Conservation (phyloP, 2,329 filamentous ascomycete species). For the Sclerotinia sclerotiorum region DNA sequence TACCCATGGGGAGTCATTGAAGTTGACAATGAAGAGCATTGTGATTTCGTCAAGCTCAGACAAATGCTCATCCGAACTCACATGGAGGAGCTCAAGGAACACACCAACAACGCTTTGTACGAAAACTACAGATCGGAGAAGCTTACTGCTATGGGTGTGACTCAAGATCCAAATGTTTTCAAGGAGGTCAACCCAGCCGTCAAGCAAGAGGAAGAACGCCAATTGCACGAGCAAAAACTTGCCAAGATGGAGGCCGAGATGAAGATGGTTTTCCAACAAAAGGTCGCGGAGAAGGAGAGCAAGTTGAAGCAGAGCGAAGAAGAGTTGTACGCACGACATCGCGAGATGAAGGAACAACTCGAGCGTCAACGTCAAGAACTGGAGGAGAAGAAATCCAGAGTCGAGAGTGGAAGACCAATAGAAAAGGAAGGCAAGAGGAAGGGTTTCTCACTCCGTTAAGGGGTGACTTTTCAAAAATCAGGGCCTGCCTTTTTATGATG, state of each 20-base stretch:
- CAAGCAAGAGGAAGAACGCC: conserved; percentile 99
- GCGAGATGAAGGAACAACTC: conserved; percentile 99
- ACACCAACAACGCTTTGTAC: conserved; percentile 98
- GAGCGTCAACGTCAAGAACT: conserved; percentile 92
- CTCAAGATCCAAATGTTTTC: conserved; percentile 98
- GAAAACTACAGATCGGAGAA: conserved; percentile 99
- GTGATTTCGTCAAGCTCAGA: conserved; percentile 98
- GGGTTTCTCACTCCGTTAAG: conserved; percentile 97
- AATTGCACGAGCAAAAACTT: conserved; percentile 98
- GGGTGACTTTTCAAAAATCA: not conserved
- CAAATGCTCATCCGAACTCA: conserved; percentile 99
- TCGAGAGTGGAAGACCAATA: conserved; percentile 93
- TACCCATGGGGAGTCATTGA: conserved; percentile 99
- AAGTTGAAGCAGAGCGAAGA: conserved; percentile 99
- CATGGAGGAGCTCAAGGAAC: conserved; percentile 99
- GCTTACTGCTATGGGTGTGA: conserved; percentile 96
- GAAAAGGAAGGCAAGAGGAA: conserved; percentile 99
- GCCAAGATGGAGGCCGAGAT: conserved; percentile 99
- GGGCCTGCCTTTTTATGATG: conserved; percentile 20
- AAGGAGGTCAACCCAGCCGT: conserved; percentile 99
- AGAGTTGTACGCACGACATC: conserved; percentile 94
- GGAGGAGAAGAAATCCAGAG: conserved; percentile 95
- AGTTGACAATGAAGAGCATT: conserved; percentile 99
- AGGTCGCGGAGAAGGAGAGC: conserved; percentile 99
- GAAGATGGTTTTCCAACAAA: conserved; percentile 99